These are phyloP conservation scores for Ceratocystiopsis minuta DNA, from an alignment of 2,329 filamentous ascomycete genomes.

Conservation along the genomic window DNA sequence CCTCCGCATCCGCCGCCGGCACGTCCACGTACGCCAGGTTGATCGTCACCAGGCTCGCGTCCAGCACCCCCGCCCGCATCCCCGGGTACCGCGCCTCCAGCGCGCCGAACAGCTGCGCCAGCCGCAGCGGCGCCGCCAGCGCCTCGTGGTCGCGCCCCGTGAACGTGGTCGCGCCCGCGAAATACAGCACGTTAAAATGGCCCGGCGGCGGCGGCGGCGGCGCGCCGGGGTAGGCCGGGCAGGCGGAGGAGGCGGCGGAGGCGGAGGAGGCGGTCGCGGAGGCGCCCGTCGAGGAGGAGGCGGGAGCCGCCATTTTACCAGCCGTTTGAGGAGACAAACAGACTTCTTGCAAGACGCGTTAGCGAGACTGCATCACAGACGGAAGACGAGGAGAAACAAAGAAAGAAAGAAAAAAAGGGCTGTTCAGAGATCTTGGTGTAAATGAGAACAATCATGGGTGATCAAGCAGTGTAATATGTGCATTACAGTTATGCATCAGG, in stretches of 20 bases:
- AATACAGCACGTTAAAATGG: constrained; percentile 70
- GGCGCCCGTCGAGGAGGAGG: no score
- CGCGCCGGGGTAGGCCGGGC: constrained; percentile 16
- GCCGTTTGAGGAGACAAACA: no score
- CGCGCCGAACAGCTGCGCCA: constrained; percentile 43
- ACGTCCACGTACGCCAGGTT: constrained; percentile 70
- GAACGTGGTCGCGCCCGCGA: constrained; percentile 55
- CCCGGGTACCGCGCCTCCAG: constrained; percentile 55
- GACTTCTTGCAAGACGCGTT: no score
- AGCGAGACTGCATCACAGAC: neutral
- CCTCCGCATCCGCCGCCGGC: constrained; percentile 23
- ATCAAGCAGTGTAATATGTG: constrained; percentile 24
- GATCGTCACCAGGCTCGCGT: constrained; percentile 58
- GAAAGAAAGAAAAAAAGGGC: constrained; percentile 3
- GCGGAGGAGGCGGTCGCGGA: no score
- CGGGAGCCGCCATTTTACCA: no score
- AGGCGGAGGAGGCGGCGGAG: neutral
- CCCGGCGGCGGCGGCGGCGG: constrained; percentile 32
- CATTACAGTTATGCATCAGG: constrained; percentile 15
- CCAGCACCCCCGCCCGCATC: constrained; percentile 49
- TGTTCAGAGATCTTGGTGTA: constrained; percentile 58
- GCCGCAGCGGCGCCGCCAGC: constrained; percentile 45
- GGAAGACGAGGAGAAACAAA: neutral
- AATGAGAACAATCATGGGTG: constrained; percentile 32
- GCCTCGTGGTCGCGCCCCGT: constrained; percentile 49